Evolutionary conservation across 1,139 yeast genomes (phyloP).

Genomic region (Dujonia santamariae): DNA sequence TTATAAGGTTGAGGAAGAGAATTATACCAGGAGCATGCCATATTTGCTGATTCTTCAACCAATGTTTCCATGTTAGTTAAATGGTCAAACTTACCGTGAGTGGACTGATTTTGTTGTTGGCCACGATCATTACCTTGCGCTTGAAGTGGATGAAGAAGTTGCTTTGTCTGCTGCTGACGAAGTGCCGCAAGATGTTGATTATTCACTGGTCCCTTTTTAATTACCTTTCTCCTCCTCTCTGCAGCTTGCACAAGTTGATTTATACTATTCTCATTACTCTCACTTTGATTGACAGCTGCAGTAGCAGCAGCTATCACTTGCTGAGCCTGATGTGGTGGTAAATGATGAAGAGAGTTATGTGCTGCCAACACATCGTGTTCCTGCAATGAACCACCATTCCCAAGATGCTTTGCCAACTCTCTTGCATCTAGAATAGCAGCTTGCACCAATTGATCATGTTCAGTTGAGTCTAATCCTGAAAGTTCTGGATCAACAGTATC

Average conservation of each 20-base stretch:
- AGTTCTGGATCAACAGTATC: constrained; percentile 63
- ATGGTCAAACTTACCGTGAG: constrained; percentile 19
- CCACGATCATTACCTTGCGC: background rate
- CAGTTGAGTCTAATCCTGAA: constrained; percentile 43
- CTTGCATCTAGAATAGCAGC: constrained; percentile 68
- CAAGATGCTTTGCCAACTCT: constrained; percentile 54
- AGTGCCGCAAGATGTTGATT: background rate
- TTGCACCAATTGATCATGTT: constrained; percentile 61
- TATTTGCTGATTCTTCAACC: constrained; percentile 34
- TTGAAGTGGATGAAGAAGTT: constrained; percentile 1
- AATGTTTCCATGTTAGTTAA: constrained; percentile 31
- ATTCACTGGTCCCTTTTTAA: background rate
- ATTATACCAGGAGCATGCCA: constrained; percentile 38
- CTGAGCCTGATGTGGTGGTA: constrained; percentile 27
- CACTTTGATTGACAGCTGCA: constrained; percentile 6
- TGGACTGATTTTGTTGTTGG: background rate
- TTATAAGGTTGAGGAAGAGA: constrained; percentile 23
- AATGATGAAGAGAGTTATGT: constrained; percentile 12
- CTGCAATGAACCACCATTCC: constrained; percentile 14
- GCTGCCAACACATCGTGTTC: constrained; percentile 13
- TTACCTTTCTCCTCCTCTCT: constrained; percentile 1
- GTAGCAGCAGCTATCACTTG: constrained; percentile 15
- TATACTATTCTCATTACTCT: background rate
- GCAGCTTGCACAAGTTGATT: background rate
- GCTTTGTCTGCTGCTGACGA: background rate